Evolutionary conservation across 1,284 basidiomycete species (phyloP), one percentile per base, ranked within the genome.

Genomic region (Papiliotrema terrestris): DNA sequence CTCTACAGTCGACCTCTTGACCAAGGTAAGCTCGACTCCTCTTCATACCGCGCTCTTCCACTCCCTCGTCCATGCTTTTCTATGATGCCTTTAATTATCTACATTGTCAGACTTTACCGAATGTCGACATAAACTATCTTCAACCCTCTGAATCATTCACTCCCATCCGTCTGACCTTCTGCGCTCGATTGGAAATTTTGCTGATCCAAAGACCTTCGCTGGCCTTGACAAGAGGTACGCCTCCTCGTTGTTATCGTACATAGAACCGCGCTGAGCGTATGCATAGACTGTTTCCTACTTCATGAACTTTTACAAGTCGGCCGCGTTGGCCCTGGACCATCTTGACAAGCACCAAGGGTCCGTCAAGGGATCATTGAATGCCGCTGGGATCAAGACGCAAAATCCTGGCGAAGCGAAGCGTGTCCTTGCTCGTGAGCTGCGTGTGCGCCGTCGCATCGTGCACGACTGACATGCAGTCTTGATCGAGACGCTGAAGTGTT

Each of bases 241-340:
- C 46, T 49, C 36, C 29, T 32, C 29, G 35, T 36, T 49, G 15
- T n/a, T 38, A 15, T 38, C 32, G 36, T 37, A 35, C 22, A 9
- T 13, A 37, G 36, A 37, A 19, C 42, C 29, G 35, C 23, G 46
- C 52, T 57, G 48, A 51, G 46, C 29, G 41, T 43, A 51, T 51
- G 42, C 29, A 45, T 48, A 47, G 36, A 29, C 38, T 41, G 23
- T 47, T 35, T 43, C 14, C 8, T 19, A 29, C 36, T 29, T 72
- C 76, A 94, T 94, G 91, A 92, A 93, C 80, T 91, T 94, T 78
- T 95, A 94, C 80, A 91, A 91, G 78, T 86, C 88, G 70, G 89
- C 89, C 60, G 87, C 87, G 58, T 82, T 84, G 65, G 83, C 86
- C 5, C 81, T 96, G 66, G 90, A 94, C 71, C 85, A 85, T 62